phyloP scores from a whole-genome alignment of 2,329 filamentous ascomycete species.

The Pseudocercospora crystallina region DNA sequence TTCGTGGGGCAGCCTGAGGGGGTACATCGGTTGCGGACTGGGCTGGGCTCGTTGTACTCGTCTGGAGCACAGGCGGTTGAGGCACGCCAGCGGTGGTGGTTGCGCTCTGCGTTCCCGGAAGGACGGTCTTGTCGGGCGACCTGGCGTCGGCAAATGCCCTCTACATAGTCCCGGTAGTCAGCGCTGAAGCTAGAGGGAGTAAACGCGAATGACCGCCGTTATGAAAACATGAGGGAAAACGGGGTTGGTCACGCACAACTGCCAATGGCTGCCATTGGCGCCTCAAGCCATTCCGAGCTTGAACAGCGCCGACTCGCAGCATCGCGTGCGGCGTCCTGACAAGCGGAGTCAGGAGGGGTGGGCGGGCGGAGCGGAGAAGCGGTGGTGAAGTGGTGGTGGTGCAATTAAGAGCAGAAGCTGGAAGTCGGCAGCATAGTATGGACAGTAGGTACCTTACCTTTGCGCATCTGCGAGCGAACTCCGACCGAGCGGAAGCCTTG shows the following conservation, averaged over 20 bases:
- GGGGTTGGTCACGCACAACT: conserved; percentile 1
- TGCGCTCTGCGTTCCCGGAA: conserved; percentile 34
- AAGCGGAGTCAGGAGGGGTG: neutral
- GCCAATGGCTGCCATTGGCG: conserved; percentile 21
- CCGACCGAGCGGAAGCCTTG: no score
- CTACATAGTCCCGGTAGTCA: conserved; percentile 12
- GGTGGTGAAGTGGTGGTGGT: no score
- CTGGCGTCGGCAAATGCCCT: conserved; percentile 32
- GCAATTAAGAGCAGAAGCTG: no score
- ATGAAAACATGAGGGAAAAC: neutral
- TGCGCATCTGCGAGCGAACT: no score
- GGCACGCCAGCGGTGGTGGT: conserved; percentile 32
- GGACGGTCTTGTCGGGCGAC: conserved; percentile 34
- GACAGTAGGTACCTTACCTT: no score
- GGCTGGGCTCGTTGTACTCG: conserved; percentile 17
- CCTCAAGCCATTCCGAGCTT: conserved; percentile 6
- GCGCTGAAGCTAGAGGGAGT: neutral
- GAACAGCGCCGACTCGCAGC: no score
- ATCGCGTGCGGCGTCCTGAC: neutral
- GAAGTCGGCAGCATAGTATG: no score
- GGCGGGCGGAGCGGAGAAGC: no score
- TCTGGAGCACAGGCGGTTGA: conserved; percentile 29
- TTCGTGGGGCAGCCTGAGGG: conserved; percentile 17
- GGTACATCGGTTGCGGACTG: conserved; percentile 9
- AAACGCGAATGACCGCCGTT: neutral